These are phyloP conservation scores for Nymphaea thermarum DNA, from an alignment of 164 flowering plant species.

Conservation along the genomic window DNA sequence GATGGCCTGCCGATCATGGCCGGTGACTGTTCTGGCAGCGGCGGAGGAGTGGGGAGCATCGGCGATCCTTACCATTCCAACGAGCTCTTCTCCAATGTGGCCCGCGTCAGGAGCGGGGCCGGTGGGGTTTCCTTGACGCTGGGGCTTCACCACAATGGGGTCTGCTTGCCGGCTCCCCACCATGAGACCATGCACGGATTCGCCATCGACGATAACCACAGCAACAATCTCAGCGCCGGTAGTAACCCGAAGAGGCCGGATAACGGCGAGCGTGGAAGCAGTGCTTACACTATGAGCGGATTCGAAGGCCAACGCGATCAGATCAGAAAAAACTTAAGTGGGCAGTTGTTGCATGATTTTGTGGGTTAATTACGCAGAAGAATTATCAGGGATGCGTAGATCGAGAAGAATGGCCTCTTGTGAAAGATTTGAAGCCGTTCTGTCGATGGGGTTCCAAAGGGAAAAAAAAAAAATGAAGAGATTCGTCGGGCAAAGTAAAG, in stretches of 20 bases:
- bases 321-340: conserved; percentile 35
- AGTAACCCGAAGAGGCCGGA: neutral
- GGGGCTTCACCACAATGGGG: conserved; percentile 58
- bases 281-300: conserved; percentile 7
- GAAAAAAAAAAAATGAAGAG: neutral
- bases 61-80: neutral
- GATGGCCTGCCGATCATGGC: neutral
- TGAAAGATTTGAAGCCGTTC: neutral
- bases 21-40: neutral
- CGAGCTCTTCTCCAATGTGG: neutral
- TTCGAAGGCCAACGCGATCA: conserved; percentile 34
- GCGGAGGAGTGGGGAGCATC: no score
- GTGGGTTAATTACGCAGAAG: conserved; percentile 21
- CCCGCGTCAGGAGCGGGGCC: conserved; percentile 17
- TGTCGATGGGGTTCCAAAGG: no score
- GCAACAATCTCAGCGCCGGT: neutral
- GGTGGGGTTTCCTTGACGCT: conserved; percentile 55
- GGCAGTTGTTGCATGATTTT: conserved; percentile 50
- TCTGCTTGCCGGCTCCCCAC: conserved; percentile 7
- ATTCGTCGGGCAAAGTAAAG: neutral
- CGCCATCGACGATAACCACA: neutral
- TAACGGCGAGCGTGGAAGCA: neutral
- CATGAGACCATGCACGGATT: neutral
- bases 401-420: neutral
- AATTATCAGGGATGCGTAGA: neutral